Percentiles rank a stretch among this genome's conserved stretches.
phyloP scores from a whole-genome alignment of 2,329 filamentous ascomycete genomes.

The Penicillium janthinellum region DNA sequence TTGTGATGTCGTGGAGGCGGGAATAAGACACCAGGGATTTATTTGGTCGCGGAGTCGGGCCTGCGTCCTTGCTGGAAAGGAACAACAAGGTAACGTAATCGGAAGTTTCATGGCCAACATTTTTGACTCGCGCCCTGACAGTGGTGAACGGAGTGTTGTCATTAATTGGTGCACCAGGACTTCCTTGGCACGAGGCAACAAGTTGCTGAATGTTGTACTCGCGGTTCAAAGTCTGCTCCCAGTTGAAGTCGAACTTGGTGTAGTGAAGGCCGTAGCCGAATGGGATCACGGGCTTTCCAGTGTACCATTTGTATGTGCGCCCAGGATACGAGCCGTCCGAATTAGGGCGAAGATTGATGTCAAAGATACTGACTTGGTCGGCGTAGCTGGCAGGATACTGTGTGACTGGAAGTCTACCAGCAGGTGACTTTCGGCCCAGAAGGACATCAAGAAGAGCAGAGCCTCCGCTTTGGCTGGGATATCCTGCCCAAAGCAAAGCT shows the following conservation, averaged over 20 bases:
- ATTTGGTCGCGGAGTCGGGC: constrained; percentile 13
- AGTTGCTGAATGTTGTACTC: constrained; percentile 2
- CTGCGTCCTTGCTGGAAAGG: constrained; percentile 8
- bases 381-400: constrained; percentile 45
- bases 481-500: constrained; percentile 42
- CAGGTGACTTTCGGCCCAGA: constrained; percentile 36
- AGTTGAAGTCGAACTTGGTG: constrained; percentile 35
- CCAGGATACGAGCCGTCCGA: constrained; percentile 28
- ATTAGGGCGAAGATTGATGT: constrained; percentile 38
- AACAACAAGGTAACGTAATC: constrained; percentile 12
- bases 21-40: constrained; percentile 15
- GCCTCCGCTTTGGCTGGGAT: constrained; percentile 44
- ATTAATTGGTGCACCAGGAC: not conserved
- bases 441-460: constrained; percentile 41
- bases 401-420: constrained; percentile 40
- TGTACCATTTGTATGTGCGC: constrained; percentile 45
- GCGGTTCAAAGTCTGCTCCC: not conserved
- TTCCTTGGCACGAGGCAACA: not conserved
- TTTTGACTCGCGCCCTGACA: not conserved
- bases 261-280: constrained; percentile 47
- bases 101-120: constrained; percentile 6
- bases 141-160: constrained; percentile 1
- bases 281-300: constrained; percentile 32
- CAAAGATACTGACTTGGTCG: constrained; percentile 37
- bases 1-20: not conserved